phyloP scores from a whole-genome alignment of 1,139 yeast genomes.

The Meyerozyma carpophila region DNA sequence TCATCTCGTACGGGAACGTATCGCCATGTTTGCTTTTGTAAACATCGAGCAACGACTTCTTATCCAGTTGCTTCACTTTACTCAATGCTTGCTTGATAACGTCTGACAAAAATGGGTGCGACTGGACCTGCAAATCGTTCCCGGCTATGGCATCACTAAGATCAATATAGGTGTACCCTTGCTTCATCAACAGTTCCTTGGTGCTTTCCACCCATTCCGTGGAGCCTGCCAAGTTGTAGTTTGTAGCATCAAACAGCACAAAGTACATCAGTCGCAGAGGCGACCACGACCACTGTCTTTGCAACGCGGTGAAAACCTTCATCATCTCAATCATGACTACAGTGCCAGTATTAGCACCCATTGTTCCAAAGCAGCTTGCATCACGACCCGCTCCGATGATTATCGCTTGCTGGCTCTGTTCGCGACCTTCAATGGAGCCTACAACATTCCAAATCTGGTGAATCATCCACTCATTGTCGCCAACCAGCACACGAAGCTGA shows the following conservation, averaged over 20 bases:
- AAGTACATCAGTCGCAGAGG: slow-evolving; percentile 82
- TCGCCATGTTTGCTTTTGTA: slow-evolving; percentile 22
- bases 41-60: slow-evolving; percentile 20
- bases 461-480: slow-evolving; percentile 47
- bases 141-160: slow-evolving; percentile 72
- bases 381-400: slow-evolving; percentile 86
- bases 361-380: slow-evolving; percentile 70
- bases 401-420: slow-evolving; percentile 69
- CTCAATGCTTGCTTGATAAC: slow-evolving; percentile 37
- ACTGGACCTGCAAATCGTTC: slow-evolving; percentile 47
- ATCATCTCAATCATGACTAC: slow-evolving; percentile 68
- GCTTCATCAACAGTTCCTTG: slow-evolving; percentile 46
- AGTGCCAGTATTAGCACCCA: slow-evolving; percentile 72
- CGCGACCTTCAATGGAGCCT: slow-evolving; percentile 75
- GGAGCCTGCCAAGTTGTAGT: slow-evolving; percentile 80
- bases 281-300: slow-evolving; percentile 65
- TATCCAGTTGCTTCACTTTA: slow-evolving; percentile 19
- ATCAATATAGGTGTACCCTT: slow-evolving; percentile 73
- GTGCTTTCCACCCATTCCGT: slow-evolving; percentile 71
- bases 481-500: slow-evolving; percentile 29
- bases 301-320: slow-evolving; percentile 63
- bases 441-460: slow-evolving; percentile 77
- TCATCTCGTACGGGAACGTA: slow-evolving; percentile 32
- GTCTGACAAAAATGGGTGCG: slow-evolving; percentile 62
- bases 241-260: slow-evolving; percentile 81